Evolutionary conservation across 2,329 filamentous ascomycete genomes (phyloP), one percentile per base, ranked within the genome.

Genomic region (Fusarium fujikuroi): DNA sequence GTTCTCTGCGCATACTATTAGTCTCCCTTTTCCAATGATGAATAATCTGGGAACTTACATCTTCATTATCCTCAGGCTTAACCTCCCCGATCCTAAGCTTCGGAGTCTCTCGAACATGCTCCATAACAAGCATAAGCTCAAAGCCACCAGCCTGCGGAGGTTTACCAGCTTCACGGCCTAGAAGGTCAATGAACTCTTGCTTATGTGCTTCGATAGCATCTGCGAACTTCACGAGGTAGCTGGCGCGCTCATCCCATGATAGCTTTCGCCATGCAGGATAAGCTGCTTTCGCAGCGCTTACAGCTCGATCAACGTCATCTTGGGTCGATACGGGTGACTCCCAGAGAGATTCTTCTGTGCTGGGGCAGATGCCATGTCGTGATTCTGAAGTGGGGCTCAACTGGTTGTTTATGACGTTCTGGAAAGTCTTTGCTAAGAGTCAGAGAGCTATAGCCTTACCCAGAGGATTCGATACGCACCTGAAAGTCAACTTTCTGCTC

Each of bases 401-500:
- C 42, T 79, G 57, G 39, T 75, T 75, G 46, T 79, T 76, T 52
- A 80, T 77, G 28, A 79, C 70, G 85, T 90, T 32, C 21, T 50
- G 61, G 12, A 67, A 70, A 10, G 46, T 39, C 68, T 71, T 23
- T 19, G 2, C 1, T 25, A 2, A 10, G 6, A 28, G 16, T 54
- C 6, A 66, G 60, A 3, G 0, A 21, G 3, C 3, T n/a, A n/a
- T n/a, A n/a, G n/a, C n/a, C n/a, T n/a, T n/a, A n/a, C n/a, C n/a
- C n/a, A n/a, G n/a, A n/a, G n/a, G n/a, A n/a, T n/a, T n/a, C n/a
- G n/a, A n/a, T n/a, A n/a, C n/a, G n/a, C n/a, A n/a, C 63, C 8
- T 66, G 11, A 6, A 66, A 66, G 16, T 59, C 37, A 18, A 66
- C 28, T 18, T 50, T 66, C 18, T 50, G 36, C 6, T 66, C 32